These are phyloP conservation scores for Thalassiosira profunda DNA, from an alignment of 108 stramenopile genomes.

Conservation along the genomic window DNA sequence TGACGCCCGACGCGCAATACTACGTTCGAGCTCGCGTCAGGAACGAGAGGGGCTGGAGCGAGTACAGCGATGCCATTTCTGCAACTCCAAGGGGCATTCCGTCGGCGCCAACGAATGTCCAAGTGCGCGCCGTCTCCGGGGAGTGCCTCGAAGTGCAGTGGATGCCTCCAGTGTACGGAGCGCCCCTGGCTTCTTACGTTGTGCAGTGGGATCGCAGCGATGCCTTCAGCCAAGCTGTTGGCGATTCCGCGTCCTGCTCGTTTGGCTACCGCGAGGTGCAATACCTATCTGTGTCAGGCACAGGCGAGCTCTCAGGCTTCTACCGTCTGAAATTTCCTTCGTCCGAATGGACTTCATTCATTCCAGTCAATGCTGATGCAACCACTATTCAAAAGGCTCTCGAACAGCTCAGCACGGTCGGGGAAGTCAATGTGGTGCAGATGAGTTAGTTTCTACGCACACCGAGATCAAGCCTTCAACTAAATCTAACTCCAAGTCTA, in stretches of 20 bases:
- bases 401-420: constrained; percentile 45
- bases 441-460: too few species aligned
- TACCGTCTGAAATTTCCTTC: constrained; percentile 67
- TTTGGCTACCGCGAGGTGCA: constrained; percentile 52
- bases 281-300: constrained; percentile 49
- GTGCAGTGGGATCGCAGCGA: constrained; percentile 76
- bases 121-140: constrained; percentile 28
- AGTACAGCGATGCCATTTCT: constrained; percentile 26
- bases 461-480: too few species aligned
- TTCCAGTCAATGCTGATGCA: constrained; percentile 54
- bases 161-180: constrained; percentile 56
- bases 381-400: constrained; percentile 67
- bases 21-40: constrained; percentile 56
- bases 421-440: constrained; percentile 45
- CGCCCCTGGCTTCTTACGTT: constrained; percentile 55
- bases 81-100: constrained; percentile 39
- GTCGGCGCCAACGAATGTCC: constrained; percentile 28
- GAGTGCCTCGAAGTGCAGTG: constrained; percentile 56
- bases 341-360: constrained; percentile 52
- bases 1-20: constrained; percentile 59
- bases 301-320: constrained; percentile 50
- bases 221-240: constrained; percentile 44
- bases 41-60: constrained; percentile 62
- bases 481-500: too few species aligned
- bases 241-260: constrained; percentile 44